Base-by-base conservation (phyloP, 75 land plant genomes). In the Adiantum capillusveneris region DNA sequence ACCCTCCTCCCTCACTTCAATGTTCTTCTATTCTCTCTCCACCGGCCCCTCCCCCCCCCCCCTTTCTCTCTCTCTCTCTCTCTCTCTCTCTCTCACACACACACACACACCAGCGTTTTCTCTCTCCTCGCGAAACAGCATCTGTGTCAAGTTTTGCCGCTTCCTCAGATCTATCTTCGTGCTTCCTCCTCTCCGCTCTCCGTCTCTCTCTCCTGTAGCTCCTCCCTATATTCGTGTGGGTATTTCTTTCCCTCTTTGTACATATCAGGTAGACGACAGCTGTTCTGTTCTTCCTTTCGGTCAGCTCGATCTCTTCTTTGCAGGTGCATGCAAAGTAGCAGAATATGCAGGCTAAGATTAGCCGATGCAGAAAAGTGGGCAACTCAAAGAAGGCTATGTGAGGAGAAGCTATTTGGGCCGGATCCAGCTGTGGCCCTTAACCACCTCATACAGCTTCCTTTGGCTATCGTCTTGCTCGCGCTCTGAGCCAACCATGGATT, bases 41-140 rank as follows among this genome's bases (percentile, higher is more conserved):
- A 41, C 14, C 43, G 43, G 43, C 14, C 43, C 43, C 43, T 41
- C 43, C 14, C 43, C 14, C 14, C 14, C 43, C 43, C 14, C 43
- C 14, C 43, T 41, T 41, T 41, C 14, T 14, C 43, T 41, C 43
- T 41, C 43, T 41, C 43, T 41, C 50, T 46, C 50, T 46, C 50
- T 46, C 50, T 46, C 50, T 46, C 50, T 46, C 50, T 46, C 13
- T 17, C 50, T 17, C 6, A 18, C 6, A 18, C 50, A 18, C 50
- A 9, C 43, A 9, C 43, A 9, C 43, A 9, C 43, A 9, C 43
- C 14, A 9, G 9, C 43, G 9, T 14, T 41, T 14, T 41, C 14
- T 41, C 43, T 14, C 43, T 14, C 43, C 43, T 41, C 14, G 9
- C 43, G 12, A 41, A 41, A 14, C 43, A 9, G 14, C 43, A 41